Percentiles rank a stretch among this genome's conserved stretches.
These are phyloP conservation scores for Echites panduratus DNA, from an alignment of 257 asterid genomes.

Conservation along the genomic window DNA sequence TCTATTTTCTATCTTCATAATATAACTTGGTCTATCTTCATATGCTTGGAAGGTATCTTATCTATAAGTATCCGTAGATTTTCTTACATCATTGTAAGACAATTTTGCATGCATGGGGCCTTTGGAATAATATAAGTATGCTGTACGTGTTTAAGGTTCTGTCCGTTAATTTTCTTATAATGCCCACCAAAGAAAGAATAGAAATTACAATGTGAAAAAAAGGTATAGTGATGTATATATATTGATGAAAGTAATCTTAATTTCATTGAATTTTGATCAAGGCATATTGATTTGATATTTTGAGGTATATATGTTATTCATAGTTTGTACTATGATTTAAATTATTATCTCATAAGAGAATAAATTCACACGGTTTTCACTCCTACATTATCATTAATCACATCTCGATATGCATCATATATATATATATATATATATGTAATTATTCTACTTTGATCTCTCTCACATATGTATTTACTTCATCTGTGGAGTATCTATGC, in stretches of 20 bases:
- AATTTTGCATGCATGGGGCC: neutral
- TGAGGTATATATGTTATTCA: neutral
- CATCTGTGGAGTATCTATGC: too few relatives aligned
- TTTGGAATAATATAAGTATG: neutral
- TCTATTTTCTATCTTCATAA: neutral
- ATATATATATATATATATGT: too few relatives aligned
- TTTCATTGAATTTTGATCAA: neutral
- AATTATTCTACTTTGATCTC: too few relatives aligned
- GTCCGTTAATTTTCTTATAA: too few relatives aligned
- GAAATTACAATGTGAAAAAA: too few relatives aligned
- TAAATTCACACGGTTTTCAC: neutral
- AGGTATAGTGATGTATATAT: too few relatives aligned
- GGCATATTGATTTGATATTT: neutral
- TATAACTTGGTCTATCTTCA: too few relatives aligned
- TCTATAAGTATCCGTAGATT: neutral
- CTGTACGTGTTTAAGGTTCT: neutral
- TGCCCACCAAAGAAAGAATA: too few relatives aligned
- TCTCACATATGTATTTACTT: too few relatives aligned
- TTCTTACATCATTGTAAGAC: neutral
- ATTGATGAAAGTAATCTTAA: neutral
- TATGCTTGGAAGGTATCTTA: slow-evolving; percentile 8
- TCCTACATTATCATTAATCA: neutral
- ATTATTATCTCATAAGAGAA: neutral
- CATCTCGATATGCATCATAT: too few relatives aligned
- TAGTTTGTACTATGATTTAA: too few relatives aligned